phyloP scores from a whole-genome alignment of 371 early-diverging fungal species.

The Zancudomyces culisetae region DNA sequence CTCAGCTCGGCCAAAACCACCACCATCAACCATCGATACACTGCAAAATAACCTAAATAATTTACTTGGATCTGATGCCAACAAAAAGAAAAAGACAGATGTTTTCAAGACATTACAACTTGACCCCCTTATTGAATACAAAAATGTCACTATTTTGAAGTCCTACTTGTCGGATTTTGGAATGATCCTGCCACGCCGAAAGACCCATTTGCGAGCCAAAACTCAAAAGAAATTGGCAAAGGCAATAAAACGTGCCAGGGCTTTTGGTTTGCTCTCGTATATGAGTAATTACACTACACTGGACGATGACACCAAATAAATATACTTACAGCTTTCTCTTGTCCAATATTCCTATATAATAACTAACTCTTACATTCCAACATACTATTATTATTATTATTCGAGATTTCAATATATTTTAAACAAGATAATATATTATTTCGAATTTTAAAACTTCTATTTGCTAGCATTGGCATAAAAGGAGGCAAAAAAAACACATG shows the following conservation, averaged over 20 bases:
- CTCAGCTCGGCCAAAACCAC: slow-evolving; percentile 9
- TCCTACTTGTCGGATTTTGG: slow-evolving; percentile 64
- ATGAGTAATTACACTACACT: background rate
- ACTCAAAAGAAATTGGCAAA: slow-evolving; percentile 58
- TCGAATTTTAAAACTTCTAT: background rate
- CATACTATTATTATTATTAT: background rate
- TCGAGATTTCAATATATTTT: background rate
- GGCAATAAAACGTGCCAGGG: slow-evolving; percentile 67
- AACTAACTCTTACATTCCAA: background rate
- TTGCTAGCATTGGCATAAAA: too few species aligned
- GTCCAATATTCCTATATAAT: background rate
- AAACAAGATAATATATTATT: background rate
- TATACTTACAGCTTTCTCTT: background rate
- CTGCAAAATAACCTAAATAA: too few species aligned
- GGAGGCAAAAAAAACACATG: too few species aligned
- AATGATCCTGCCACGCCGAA: slow-evolving; percentile 48
- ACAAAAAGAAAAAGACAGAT: slow-evolving; percentile 14
- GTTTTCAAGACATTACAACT: slow-evolving; percentile 41
- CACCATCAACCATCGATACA: too few species aligned
- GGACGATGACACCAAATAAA: background rate
- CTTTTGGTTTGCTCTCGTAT: slow-evolving; percentile 35
- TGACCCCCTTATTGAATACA: slow-evolving; percentile 55
- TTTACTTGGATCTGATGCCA: background rate
- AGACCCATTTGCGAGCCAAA: slow-evolving; percentile 50
- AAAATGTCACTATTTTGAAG: slow-evolving; percentile 45